Base-by-base conservation (phyloP, 2,329 filamentous ascomycete genomes). In the Curvularia lunata region DNA sequence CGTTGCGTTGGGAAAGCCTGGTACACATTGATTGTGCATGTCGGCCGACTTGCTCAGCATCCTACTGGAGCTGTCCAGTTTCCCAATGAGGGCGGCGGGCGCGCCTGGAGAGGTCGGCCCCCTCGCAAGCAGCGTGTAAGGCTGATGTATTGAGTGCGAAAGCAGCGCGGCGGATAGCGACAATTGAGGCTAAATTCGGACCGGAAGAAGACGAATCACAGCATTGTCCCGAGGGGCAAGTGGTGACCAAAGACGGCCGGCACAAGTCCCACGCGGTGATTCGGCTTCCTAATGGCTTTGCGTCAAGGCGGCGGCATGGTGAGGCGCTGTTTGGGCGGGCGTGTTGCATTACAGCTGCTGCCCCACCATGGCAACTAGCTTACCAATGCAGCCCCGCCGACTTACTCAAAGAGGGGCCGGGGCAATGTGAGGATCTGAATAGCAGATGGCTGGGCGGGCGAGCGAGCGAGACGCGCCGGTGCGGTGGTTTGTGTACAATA, bases 361-460 rank as follows among this genome's bases (percentile, higher is more conserved):
- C 55, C 54, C 54, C 54, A 55, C 40, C 48, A 63, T 65, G 58
- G 52, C 54, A 54, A 27, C 49, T 53, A 57, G 54, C 54, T 57
- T 53, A 57, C 54, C 54, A 68, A 64, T 60, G 62, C 64, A 59
- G 45, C 37, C 51, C 27, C 37, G 34, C 40, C 46, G 59, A 41
- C 45, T 52, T 49, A 41, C 34, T 45, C 51, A 49, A 55, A 56
- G 64, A 62, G 62, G 62, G 62, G 58, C 60, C 61, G 67, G 66
- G 55, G 54, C 48, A 43, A 63, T 62, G 58, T 54, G 25, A 55
- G 50, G 52, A 50, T 50, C 43, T 38, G 54, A 58, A 54, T 59
- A 47, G 59, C 49, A 49, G 47, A 56, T 50, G 45, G 46, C 57
- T 50, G 56, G 61, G 37, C 34, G 28, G 23, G 48, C 57, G 54